These are phyloP conservation scores for Cryoendolithus antarcticus DNA, from an alignment of 2,329 filamentous ascomycete species.

Conservation along the genomic window DNA sequence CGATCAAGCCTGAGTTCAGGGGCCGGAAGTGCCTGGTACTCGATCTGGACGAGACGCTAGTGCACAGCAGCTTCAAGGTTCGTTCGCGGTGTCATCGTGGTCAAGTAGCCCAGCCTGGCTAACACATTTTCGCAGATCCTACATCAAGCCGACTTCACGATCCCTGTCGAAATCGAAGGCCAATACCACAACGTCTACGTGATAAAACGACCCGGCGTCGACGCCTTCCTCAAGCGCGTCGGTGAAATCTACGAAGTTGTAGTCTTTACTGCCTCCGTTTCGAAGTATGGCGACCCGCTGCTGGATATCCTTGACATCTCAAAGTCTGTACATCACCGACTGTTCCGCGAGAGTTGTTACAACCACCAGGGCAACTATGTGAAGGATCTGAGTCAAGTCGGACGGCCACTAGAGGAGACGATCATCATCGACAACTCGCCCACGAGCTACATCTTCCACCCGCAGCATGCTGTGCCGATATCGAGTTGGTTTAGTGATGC, in stretches of 20 bases:
- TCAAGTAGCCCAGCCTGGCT: neutral
- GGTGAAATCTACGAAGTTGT: slow-evolving; percentile 97
- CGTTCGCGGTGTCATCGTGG: slow-evolving; percentile 10
- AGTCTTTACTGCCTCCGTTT: slow-evolving; percentile 95
- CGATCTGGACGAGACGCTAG: slow-evolving; percentile 90
- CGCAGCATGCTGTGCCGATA: slow-evolving; percentile 95
- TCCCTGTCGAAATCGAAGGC: slow-evolving; percentile 96
- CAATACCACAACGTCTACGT: slow-evolving; percentile 99
- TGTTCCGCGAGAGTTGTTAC: slow-evolving; percentile 97
- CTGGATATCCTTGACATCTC: slow-evolving; percentile 96
- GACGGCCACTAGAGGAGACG: slow-evolving; percentile 87
- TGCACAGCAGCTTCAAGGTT: slow-evolving; percentile 98
- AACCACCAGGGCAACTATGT: slow-evolving; percentile 99
- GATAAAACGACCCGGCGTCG: slow-evolving; percentile 96
- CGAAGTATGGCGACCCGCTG: slow-evolving; percentile 96
- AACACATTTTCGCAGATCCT: slow-evolving; percentile 54
- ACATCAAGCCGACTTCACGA: slow-evolving; percentile 96
- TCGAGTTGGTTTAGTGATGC: slow-evolving; percentile 99
- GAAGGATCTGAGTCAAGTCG: slow-evolving; percentile 95
- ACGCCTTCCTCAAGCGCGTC: slow-evolving; percentile 97
- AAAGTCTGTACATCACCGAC: slow-evolving; percentile 83
- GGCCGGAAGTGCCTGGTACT: slow-evolving; percentile 90
- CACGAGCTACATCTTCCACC: slow-evolving; percentile 98
- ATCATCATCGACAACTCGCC: slow-evolving; percentile 99
- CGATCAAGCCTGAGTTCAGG: slow-evolving; percentile 64